Evolutionary conservation across 2,329 filamentous ascomycete species (phyloP).

Genomic region (Paraphoma chrysanthemicola): DNA sequence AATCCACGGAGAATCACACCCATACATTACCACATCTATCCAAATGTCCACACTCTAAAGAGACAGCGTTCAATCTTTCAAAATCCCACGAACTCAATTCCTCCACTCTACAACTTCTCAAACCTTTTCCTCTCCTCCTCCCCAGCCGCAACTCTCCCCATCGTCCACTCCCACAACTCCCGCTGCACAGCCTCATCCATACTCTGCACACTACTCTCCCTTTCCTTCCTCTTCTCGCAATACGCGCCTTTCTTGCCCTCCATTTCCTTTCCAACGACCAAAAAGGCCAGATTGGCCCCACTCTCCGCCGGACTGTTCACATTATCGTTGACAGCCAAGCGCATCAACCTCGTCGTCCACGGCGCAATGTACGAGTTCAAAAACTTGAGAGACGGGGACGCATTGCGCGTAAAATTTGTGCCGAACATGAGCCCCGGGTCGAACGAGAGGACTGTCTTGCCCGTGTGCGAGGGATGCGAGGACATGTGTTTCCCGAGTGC

Average conservation of each 20-base stretch:
- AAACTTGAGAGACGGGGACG: neutral
- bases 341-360: conserved; percentile 45
- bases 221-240: conserved; percentile 52
- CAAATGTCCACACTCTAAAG: too few species aligned
- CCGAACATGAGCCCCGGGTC: conserved; percentile 60
- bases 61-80: too few species aligned
- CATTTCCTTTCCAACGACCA: conserved; percentile 47
- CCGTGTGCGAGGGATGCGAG: conserved; percentile 10
- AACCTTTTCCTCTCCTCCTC: conserved; percentile 25
- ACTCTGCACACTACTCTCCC: conserved; percentile 53
- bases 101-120: too few species aligned
- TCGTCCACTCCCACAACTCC: conserved; percentile 54
- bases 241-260: conserved; percentile 51
- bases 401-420: conserved; percentile 52
- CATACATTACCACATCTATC: too few species aligned
- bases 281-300: conserved; percentile 49
- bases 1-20: too few species aligned
- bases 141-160: conserved; percentile 35
- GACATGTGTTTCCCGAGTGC: conserved; percentile 50
- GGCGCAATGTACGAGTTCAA: conserved; percentile 28
- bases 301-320: conserved; percentile 51
- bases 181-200: conserved; percentile 56
- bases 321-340: conserved; percentile 43
- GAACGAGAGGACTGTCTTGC: conserved; percentile 51
- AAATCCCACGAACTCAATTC: too few species aligned